Percentiles rank a stretch among this genome's conserved stretches.
Evolutionary conservation across 768 basidiomycete genomes (phyloP).

Genomic region (Floccularia luteovirens): DNA sequence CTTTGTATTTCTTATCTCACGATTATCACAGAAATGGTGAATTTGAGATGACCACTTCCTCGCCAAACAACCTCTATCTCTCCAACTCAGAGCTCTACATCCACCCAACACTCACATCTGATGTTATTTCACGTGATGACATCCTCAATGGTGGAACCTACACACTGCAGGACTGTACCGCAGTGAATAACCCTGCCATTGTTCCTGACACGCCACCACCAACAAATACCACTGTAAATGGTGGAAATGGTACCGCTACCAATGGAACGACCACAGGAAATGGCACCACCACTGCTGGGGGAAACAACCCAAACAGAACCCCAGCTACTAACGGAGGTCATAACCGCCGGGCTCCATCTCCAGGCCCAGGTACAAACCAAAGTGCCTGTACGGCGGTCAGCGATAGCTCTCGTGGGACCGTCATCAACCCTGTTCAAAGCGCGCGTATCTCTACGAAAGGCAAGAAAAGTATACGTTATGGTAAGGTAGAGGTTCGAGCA

Average conservation of each 20-base stretch:
- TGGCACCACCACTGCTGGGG: too few species aligned
- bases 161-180: conserved; percentile 63
- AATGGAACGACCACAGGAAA: too few species aligned
- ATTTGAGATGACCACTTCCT: conserved; percentile 72
- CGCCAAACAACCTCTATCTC: conserved; percentile 57
- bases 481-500: conserved; percentile 55
- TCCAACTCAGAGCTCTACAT: conserved; percentile 68
- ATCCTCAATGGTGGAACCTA: conserved; percentile 54
- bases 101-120: conserved; percentile 71
- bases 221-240: too few species aligned
- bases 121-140: conserved; percentile 44
- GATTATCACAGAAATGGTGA: conserved; percentile 45
- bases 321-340: too few species aligned
- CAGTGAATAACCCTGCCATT: too few species aligned
- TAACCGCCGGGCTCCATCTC: too few species aligned
- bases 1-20: conserved; percentile 4
- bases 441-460: conserved; percentile 68
- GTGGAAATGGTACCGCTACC: too few species aligned
- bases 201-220: too few species aligned
- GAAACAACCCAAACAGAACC: too few species aligned
- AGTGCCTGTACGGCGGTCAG: conserved; percentile 33
- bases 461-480: conserved; percentile 48
- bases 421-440: conserved; percentile 72
- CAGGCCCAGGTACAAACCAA: too few species aligned
- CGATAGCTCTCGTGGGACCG: conserved; percentile 26